Conservation (phyloP, 495 filamentous ascomycete genomes). For the Bryoglossum gracile region DNA sequence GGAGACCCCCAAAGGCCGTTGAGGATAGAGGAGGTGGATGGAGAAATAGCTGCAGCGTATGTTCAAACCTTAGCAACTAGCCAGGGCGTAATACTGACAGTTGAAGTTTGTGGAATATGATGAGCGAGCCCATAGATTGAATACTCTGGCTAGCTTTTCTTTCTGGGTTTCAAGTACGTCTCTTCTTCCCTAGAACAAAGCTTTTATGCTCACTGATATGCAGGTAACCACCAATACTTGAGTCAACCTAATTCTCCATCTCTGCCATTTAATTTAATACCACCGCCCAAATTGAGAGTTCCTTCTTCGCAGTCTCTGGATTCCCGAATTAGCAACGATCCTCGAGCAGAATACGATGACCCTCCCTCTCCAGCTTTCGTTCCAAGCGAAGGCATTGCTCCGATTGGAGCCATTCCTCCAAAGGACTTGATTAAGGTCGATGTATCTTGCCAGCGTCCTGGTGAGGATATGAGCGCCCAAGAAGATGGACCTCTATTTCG, state of each 20-base stretch:
- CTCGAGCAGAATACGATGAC: slow-evolving; percentile 44
- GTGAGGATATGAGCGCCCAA: slow-evolving; percentile 75
- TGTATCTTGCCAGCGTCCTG: slow-evolving; percentile 74
- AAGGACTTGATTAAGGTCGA: slow-evolving; percentile 65
- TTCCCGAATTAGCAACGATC: slow-evolving; percentile 61
- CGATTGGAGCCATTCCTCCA: not conserved
- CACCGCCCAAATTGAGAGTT: slow-evolving; percentile 69
- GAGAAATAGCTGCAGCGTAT: slow-evolving; percentile 86
- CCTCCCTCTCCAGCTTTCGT: slow-evolving; percentile 58
- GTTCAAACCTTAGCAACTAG: slow-evolving; percentile 19
- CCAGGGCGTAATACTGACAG: slow-evolving; percentile 8
- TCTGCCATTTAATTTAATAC: slow-evolving; percentile 56
- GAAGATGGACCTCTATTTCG: slow-evolving; percentile 96
- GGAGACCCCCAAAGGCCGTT: slow-evolving; percentile 75
- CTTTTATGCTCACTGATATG: slow-evolving; percentile 4
- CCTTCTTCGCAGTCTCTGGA: slow-evolving; percentile 76
- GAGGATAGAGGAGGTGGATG: slow-evolving; percentile 90
- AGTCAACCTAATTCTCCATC: slow-evolving; percentile 46
- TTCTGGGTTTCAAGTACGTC: slow-evolving; percentile 85
- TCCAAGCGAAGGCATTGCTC: slow-evolving; percentile 33
- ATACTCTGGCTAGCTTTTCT: slow-evolving; percentile 83
- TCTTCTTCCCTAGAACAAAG: not conserved
- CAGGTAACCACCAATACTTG: slow-evolving; percentile 19
- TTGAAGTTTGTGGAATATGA: slow-evolving; percentile 88
- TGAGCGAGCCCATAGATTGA: slow-evolving; percentile 78